Base-by-base conservation (phyloP, 495 filamentous ascomycete species). In the Usnea hakonensis region DNA sequence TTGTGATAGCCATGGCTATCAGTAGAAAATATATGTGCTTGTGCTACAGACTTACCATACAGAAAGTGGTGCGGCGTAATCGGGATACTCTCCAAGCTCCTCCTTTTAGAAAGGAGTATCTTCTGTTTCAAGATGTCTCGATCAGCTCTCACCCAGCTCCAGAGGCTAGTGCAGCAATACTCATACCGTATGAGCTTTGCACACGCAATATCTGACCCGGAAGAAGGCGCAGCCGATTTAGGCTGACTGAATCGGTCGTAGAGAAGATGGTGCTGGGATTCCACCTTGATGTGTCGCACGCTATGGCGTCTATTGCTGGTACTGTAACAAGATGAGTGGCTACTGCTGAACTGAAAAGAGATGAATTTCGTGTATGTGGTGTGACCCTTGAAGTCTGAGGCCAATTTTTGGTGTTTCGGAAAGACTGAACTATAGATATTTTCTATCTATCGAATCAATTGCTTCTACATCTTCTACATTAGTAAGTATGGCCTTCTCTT, bases 81-180 rank as follows among this genome's bases (percentile, higher is more conserved):
- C 41, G 87, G 87, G 52, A 89, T 95, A 66, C 90, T 96, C 32
- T 89, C 93, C 2, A 92, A 97, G 70, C 85, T 97, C 62, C 87
- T 96, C 62, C 95, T 90, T 81, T 89, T 95, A 68, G 93, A 97
- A 81, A 92, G 91, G 64, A 91, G n/a, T n/a, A 96, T 69, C 35
- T 59, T 46, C 28, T 59, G 57, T 19, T 59, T 35, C 44, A 35
- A 40, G 17, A 32, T 17, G 11, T 17, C n/a, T 26, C 26, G 17
- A 44, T 59, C 17, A 28, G 40, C 44, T 10, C 32, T 9, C 21
- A 44, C 32, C 11, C 35, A 41, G 32, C 1, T 36, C 32, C 10
- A 11, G 57, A 43, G 35, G 28, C 8, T 8, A 23, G 17, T 3
- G 33, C 16, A 13, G 46, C 46, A 17, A 52, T 23, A 3, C 46